Conservation (phyloP, 345 rosid species). For the Hibiscus trionum region DNA sequence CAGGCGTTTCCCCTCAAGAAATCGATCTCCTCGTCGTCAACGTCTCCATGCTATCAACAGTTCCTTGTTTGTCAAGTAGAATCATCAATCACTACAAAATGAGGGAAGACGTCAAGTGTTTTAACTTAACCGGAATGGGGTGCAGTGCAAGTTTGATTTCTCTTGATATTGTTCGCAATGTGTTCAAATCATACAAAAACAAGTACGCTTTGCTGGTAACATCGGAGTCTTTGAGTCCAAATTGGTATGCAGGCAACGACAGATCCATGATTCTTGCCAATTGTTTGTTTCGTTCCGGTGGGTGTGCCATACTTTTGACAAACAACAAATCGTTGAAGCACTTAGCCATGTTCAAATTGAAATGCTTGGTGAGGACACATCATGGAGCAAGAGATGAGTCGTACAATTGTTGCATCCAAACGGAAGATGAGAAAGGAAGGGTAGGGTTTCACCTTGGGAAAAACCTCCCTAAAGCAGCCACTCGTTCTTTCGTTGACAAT, state of each 20-base stretch:
- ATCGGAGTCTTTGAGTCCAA: slow-evolving; percentile 72
- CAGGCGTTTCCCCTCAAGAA: slow-evolving; percentile 54
- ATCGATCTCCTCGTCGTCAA: slow-evolving; percentile 77
- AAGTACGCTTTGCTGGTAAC: slow-evolving; percentile 50
- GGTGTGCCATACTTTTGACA: slow-evolving; percentile 63
- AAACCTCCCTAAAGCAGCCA: slow-evolving; percentile 66
- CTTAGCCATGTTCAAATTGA: slow-evolving; percentile 56
- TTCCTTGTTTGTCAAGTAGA: slow-evolving; percentile 58
- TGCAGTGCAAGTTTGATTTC: slow-evolving; percentile 88
- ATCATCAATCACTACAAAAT: slow-evolving; percentile 73
- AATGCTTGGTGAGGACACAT: slow-evolving; percentile 75
- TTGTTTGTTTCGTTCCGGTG: slow-evolving; percentile 77
- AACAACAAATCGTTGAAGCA: slow-evolving; percentile 47
- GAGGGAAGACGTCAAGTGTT: slow-evolving; percentile 62
- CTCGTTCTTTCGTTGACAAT: slow-evolving; percentile 68
- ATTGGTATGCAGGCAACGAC: slow-evolving; percentile 78
- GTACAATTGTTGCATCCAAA: slow-evolving; percentile 54
- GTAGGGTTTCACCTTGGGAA: slow-evolving; percentile 66
- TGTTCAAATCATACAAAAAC: slow-evolving; percentile 50
- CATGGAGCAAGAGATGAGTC: slow-evolving; percentile 79
- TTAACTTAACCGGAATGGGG: slow-evolving; percentile 78
- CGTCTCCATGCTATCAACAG: slow-evolving; percentile 55
- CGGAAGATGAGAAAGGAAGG: slow-evolving; percentile 60
- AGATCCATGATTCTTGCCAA: slow-evolving; percentile 86
- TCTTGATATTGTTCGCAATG: slow-evolving; percentile 50